Conservation (phyloP, 192 early-diverging fungal genomes). For the Backusella sp. region DNA sequence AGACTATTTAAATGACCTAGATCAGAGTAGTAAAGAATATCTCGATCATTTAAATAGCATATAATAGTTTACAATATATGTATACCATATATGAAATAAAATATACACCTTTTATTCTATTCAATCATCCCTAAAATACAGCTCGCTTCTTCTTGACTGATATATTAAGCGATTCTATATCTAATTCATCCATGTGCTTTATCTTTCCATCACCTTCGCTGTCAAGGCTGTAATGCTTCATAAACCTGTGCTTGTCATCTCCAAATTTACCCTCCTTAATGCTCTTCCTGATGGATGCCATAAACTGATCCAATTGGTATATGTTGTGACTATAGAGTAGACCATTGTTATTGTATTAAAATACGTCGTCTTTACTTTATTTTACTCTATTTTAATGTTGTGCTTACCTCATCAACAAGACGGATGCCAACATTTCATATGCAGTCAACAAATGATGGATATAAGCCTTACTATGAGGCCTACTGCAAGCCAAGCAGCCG, state of each 20-base stretch:
- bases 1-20: neutral
- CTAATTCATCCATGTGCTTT: slow-evolving; percentile 28
- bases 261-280: slow-evolving; percentile 23
- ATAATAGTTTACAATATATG: neutral
- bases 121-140: neutral
- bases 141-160: slow-evolving; percentile 37
- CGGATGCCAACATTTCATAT: slow-evolving; percentile 75
- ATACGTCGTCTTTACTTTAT: neutral
- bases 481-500: slow-evolving; percentile 64
- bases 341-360: neutral
- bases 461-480: slow-evolving; percentile 64
- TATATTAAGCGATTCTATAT: slow-evolving; percentile 20
- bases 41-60: neutral
- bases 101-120: neutral
- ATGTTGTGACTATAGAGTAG: slow-evolving; percentile 26
- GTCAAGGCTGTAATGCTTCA: slow-evolving; percentile 26
- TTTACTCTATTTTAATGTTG: neutral
- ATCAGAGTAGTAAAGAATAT: neutral
- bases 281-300: slow-evolving; percentile 24
- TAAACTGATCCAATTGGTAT: slow-evolving; percentile 30
- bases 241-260: slow-evolving; percentile 8
- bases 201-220: slow-evolving; percentile 21
- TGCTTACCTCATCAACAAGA: slow-evolving; percentile 64
- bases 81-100: no score
- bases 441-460: slow-evolving; percentile 70